Evolutionary conservation across 2,329 filamentous ascomycete species (phyloP).

Genomic region (Fonsecaea pugnacius): DNA sequence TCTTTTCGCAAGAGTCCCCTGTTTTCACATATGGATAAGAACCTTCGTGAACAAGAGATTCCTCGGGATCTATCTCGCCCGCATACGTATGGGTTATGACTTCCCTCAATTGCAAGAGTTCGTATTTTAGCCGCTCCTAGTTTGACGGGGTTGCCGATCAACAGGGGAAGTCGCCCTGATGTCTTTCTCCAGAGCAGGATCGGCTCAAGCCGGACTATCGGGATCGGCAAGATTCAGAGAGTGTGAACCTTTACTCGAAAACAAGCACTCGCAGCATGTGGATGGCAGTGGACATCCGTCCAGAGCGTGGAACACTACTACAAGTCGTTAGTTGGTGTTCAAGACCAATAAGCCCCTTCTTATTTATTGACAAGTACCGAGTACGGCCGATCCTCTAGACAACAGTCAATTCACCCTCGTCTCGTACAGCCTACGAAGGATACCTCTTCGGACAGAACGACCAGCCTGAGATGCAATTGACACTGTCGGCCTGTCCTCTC

Average conservation of each 20-base stretch:
- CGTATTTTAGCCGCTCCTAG: background rate
- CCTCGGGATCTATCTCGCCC: background rate
- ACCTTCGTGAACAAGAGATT: background rate
- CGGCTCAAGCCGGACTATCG: constrained; percentile 4
- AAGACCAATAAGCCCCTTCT: background rate
- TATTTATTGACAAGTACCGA: background rate
- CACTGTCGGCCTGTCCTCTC: background rate
- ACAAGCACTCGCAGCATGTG: background rate
- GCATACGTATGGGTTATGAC: background rate
- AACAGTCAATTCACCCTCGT: background rate
- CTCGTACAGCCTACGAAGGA: background rate
- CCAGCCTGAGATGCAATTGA: background rate
- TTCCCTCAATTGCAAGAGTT: background rate
- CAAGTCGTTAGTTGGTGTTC: background rate
- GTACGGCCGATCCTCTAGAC: background rate
- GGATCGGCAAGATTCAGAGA: constrained; percentile 1
- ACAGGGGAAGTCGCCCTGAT: background rate
- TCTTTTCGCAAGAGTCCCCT: background rate
- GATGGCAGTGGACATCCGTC: background rate
- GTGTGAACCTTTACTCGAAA: background rate
- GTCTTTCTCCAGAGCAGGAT: background rate
- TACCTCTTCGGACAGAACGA: background rate
- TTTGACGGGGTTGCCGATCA: background rate
- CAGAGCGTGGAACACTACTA: background rate
- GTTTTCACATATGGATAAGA: background rate